Base-by-base conservation (phyloP, 306 rosid species). In the Trifolium pratense region DNA sequence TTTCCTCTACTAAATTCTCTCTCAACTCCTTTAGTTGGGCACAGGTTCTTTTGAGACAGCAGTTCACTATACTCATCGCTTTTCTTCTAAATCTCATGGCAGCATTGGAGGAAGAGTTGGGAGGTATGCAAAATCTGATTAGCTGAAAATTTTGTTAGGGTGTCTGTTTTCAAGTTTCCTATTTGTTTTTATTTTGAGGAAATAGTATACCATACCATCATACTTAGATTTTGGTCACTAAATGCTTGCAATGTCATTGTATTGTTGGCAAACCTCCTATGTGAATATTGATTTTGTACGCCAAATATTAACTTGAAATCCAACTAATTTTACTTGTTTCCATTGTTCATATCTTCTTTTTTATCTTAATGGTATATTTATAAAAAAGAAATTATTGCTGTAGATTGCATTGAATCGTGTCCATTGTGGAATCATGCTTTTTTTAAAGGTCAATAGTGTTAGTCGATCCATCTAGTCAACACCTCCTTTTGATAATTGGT, bases 31-130 rank as follows among this genome's bases (percentile, higher is more conserved):
- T 85, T 84, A 94, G 99, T 66, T 92, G 66, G 88, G 89, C 84
- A 86, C 91, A 70, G 74, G 88, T 83, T 84, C 96, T 46, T 90
- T 91, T 82, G 89, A 81, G 61, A 89, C 88, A 68, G n/a, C 90
- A 61, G 93, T 84, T 74, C 87, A 79, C 76, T 94, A 86, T 79
- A 90, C 85, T 52, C 93, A 86, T 62, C 86, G 80, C 29, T 86
- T 94, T 81, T 94, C 99, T 37, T 75, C 91, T 59, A 94, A 89
- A 75, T 94, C 99, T 52, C 97, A 86, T 84, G 95, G 97, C 55
- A 88, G 94, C 70, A 67, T 94, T 66, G 84, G 72, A 8, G 99
- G 97, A 56, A 91, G 84, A 86, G 46, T 94, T 69, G 99, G 99
- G 83, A 94, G 99, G 99, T 94, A 84, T 74, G 68, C 6, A 71